Evolutionary conservation across 1,139 yeast species (phyloP), one percentile per base, ranked within the genome.

Genomic region (Scheffersomyces illinoinensis): DNA sequence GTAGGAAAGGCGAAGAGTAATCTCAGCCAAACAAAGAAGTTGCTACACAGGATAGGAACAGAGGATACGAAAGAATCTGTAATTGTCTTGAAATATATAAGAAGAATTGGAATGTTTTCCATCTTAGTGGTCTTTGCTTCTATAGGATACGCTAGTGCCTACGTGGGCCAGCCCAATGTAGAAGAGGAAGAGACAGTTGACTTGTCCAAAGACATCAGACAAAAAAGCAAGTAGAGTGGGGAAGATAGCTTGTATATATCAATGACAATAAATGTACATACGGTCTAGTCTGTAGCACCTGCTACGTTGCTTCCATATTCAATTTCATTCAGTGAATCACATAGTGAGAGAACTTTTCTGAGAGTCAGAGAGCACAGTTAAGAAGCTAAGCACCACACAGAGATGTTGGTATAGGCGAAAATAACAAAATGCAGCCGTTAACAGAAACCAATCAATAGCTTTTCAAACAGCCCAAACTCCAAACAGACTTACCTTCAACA

Each of bases 31-130:
- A 62, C 72, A 56, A 72, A 75, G 60, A 58, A 61, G 48, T 57
- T 64, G 48, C 62, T 73, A 47, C 71, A 74, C 58, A 69, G 69
- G 55, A 71, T 78, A 19, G 81, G 77, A 7, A 76, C 75, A 54
- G 83, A 78, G 53, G 68, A 68, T 33, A 65, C 79, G n/a, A 60
- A 62, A 43, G 79, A 73, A 54, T 72, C 82, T 4, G 66, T 71
- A 53, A 67, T 64, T 33, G 71, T 78, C 4, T 65, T 80, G 56
- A 73, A 69, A 57, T 60, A 66, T 14, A 64, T 80, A 33, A 67
- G 85, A 54, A 66, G 64, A 53, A 60, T 71, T 0, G 85, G 85
- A 0, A 76, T 70, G 1, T 64, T 70, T 7, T 76, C 84, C 0
- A 66, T 76, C 5, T 61, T 76, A 5, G 69, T 72, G 6, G 80